Evolutionary conservation across 1,139 yeast genomes (phyloP).

Genomic region (Geotrichum candidum): DNA sequence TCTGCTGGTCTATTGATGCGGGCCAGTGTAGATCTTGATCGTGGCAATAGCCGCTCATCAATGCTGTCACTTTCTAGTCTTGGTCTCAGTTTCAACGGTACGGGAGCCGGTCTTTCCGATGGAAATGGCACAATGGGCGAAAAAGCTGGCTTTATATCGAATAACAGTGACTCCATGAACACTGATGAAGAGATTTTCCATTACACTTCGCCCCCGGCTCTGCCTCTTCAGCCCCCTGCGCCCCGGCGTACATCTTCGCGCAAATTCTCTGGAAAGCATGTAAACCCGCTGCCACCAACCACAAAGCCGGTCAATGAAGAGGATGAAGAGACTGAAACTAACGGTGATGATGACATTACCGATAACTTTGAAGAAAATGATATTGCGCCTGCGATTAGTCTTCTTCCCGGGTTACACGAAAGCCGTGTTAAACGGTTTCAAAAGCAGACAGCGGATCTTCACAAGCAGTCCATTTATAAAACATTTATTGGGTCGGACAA

Average conservation of each 20-base stretch:
- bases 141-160: neutral
- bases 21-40: neutral
- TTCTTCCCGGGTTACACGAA: neutral
- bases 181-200: neutral
- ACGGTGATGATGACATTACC: neutral
- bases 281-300: neutral
- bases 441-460: constrained; percentile 5
- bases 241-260: neutral
- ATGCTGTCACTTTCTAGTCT: constrained; percentile 7
- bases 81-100: constrained; percentile 1
- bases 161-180: neutral
- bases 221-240: constrained; percentile 2
- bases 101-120: neutral
- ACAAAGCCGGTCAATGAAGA: neutral
- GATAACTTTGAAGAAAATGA: neutral
- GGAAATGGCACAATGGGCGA: neutral
- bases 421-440: neutral
- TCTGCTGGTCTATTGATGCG: neutral
- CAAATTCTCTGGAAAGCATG: neutral
- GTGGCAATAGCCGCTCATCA: constrained; percentile 2
- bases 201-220: neutral
- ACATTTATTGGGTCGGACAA: constrained; percentile 2
- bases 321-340: neutral
- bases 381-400: neutral
- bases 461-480: constrained; percentile 8